Base-by-base conservation (phyloP, 805 yeast genomes). In the Metschnikowia cubensis region DNA sequence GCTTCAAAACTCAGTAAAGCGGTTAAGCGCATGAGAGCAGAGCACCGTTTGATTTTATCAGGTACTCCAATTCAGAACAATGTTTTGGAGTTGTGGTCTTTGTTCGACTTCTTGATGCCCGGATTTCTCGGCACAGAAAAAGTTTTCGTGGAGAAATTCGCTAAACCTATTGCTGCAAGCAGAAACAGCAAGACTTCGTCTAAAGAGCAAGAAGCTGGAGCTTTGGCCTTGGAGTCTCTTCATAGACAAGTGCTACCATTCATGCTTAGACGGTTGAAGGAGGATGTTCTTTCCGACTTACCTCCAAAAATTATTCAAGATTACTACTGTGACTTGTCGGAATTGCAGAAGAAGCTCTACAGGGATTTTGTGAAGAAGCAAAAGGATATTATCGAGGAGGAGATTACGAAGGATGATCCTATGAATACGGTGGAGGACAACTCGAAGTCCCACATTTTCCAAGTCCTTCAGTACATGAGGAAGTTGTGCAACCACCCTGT, bases 271-370 rank as follows among this genome's bases (percentile, higher is more conserved):
- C 84, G 99, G 66, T 77, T 94, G 62, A 94, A 94, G 66, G 98
- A 94, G 64, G 98, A 94, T 59, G 99, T 94, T 4, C 74, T 94
- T 48, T 86, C 95, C 1, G 99, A 94, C 66, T 75, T 94, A 58
- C 99, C 99, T 8, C 99, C 99, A 36, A 94, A 94, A 69, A 94
- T 95, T 59, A 94, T 94, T 58, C 99, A 94, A 67, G 99, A 94
- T 71, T 92, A 94, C 67, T 94, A 94, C 67, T 94, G 99, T 72
- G 98, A 94, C 58, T 75, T 95, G 54, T 89, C 96, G 59, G 96
- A 89, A 55, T 72, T 90, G 50, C 99, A 94, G 66, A 86, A 85
- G 61, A 86, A 84, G 59, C 74, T 94, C 42, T 95, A 94, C 71
- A 86, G 83, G 52, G 96, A 89, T 66, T 94, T 94, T 70, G 90